A percentile compares a stretch with the other conserved stretches of the same genome.
Conservation (phyloP, 2,329 filamentous ascomycete species). For the Neopestalotiopsis clavispora region DNA sequence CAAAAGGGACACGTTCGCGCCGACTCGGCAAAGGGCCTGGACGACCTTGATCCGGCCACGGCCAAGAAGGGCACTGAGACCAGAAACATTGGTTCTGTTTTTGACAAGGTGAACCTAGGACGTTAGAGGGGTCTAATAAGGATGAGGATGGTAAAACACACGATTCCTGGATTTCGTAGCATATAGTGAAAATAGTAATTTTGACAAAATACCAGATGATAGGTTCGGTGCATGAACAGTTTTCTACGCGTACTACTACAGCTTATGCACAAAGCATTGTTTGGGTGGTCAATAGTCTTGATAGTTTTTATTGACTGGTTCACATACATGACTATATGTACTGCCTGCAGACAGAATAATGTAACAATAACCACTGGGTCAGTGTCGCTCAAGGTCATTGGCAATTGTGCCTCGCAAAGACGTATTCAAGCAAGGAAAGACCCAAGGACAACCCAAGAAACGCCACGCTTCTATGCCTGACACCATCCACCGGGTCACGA, state of each 20-base stretch:
- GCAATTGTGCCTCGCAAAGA: not conserved
- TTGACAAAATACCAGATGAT: too few relatives aligned
- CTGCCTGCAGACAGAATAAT: not conserved
- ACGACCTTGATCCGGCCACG: not conserved
- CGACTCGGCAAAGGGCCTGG: slow-evolving; percentile 15
- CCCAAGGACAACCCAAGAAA: slow-evolving; percentile 7
- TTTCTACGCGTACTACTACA: not conserved
- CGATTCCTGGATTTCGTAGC: too few relatives aligned
- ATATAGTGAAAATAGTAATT: too few relatives aligned
- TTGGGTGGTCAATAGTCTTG: too few relatives aligned
- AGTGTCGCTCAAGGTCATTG: not conserved
- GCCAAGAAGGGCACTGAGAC: not conserved
- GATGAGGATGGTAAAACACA: too few relatives aligned
- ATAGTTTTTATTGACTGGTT: not conserved
- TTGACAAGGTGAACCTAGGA: not conserved
- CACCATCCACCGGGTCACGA: not conserved
- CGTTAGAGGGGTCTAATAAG: not conserved
- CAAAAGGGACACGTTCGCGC: not conserved
- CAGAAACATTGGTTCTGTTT: not conserved
- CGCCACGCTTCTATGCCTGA: slow-evolving; percentile 8
- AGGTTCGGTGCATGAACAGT: not conserved
- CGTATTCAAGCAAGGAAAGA: slow-evolving; percentile 2
- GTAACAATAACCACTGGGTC: not conserved
- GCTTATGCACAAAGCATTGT: too few relatives aligned
- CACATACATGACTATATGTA: not conserved